Evolutionary conservation across 768 basidiomycete species (phyloP).

Genomic region (Termitomyces sp.): DNA sequence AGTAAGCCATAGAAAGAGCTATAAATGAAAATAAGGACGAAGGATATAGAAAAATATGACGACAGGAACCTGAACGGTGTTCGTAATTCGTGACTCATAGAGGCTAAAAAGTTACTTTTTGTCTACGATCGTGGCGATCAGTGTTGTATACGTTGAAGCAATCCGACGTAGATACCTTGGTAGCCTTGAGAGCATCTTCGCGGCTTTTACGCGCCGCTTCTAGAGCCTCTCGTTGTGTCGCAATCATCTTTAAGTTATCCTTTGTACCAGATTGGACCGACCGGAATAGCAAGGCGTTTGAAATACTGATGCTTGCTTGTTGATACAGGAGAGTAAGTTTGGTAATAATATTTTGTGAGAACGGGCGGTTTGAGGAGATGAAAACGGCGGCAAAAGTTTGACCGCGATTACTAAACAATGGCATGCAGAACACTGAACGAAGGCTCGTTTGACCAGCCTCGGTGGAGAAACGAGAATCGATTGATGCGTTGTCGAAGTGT

Average conservation of each 20-base stretch:
- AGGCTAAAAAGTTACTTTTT: conserved; percentile 73
- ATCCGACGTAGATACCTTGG: conserved; percentile 40
- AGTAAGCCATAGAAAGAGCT: conserved; percentile 76
- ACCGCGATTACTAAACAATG: conserved; percentile 69
- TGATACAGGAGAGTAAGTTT: conserved; percentile 63
- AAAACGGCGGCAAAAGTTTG: conserved; percentile 73
- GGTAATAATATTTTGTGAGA: conserved; percentile 54
- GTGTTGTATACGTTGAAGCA: no score
- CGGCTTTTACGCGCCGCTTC: conserved; percentile 67
- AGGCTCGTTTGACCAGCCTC: conserved; percentile 59
- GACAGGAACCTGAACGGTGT: conserved; percentile 62
- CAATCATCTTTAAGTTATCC: conserved; percentile 75
- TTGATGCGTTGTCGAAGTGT: conserved; percentile 54
- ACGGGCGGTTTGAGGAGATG: conserved; percentile 60
- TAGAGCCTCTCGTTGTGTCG: conserved; percentile 62
- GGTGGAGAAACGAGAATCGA: conserved; percentile 64
- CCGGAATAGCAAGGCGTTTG: conserved; percentile 69
- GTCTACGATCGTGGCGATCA: conserved; percentile 38
- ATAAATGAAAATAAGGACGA: conserved; percentile 1
- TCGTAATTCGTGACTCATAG: conserved; percentile 74
- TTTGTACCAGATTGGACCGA: conserved; percentile 70
- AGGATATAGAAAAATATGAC: neutral
- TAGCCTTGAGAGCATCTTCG: conserved; percentile 70
- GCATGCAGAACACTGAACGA: conserved; percentile 62
- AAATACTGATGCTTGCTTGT: conserved; percentile 72